phyloP scores from a whole-genome alignment of 1,284 basidiomycete species.

The Mycena citricolor region DNA sequence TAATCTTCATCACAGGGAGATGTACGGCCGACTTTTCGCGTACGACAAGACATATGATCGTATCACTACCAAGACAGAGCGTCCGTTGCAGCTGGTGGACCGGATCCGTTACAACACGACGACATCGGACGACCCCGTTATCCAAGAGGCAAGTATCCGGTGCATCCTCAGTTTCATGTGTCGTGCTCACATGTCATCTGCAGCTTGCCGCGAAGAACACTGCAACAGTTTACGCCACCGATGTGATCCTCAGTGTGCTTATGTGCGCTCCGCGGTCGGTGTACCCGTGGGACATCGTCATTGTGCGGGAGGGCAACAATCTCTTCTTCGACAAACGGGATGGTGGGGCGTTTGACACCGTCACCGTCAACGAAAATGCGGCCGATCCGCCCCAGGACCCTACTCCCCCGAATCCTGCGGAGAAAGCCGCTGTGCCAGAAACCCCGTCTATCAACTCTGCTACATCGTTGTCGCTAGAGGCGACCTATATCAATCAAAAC shows the following conservation, averaged over 20 bases:
- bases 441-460: conserved; percentile 87
- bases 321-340: conserved; percentile 98
- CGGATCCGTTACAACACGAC: conserved; percentile 97
- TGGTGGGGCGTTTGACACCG: conserved; percentile 94
- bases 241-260: conserved; percentile 92
- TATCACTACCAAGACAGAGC: conserved; percentile 90
- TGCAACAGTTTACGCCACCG: conserved; percentile 91
- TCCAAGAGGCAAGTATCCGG: conserved; percentile 66
- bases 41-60: conserved; percentile 98
- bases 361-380: conserved; percentile 99
- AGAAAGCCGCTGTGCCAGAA: conserved; percentile 64
- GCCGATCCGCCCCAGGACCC: conserved; percentile 92
- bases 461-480: conserved; percentile 92
- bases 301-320: conserved; percentile 90
- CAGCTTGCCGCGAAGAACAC: conserved; percentile 78
- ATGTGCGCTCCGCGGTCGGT: conserved; percentile 96
- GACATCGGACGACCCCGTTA: conserved; percentile 96
- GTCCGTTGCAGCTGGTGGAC: conserved; percentile 89
- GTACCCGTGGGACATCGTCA: conserved; percentile 99
- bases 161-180: conserved; percentile 5
- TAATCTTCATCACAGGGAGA: conserved; percentile 51
- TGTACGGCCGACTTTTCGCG: conserved; percentile 87
- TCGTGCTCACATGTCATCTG: conserved; percentile 13
- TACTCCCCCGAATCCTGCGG: conserved; percentile 66
- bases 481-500: conserved; percentile 99